A percentile compares a stretch with the other conserved stretches of the same genome.
These are phyloP conservation scores for Irineochytrium annulatum DNA, from an alignment of 192 early-diverging fungal genomes.

Conservation along the genomic window DNA sequence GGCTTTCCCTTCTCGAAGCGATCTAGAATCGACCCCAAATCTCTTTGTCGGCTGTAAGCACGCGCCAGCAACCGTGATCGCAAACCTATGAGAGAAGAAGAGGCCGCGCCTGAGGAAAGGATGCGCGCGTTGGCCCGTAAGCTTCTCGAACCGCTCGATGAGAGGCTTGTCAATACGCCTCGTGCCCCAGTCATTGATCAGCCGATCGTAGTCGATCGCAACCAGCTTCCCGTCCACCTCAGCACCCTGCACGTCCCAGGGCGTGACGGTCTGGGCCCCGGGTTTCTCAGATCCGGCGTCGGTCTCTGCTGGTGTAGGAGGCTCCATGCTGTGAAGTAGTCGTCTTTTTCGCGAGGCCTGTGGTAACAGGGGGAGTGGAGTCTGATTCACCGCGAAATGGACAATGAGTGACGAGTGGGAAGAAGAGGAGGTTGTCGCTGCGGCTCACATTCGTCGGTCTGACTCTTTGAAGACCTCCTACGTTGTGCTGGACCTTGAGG, in stretches of 20 bases:
- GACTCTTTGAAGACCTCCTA: constrained; percentile 18
- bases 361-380: not conserved
- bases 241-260: constrained; percentile 92
- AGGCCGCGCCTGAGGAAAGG: constrained; percentile 80
- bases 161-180: constrained; percentile 69
- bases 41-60: constrained; percentile 35
- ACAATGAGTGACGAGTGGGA: not conserved
- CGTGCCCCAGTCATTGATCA: constrained; percentile 87
- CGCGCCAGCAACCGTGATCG: constrained; percentile 26
- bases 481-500: constrained; percentile 13
- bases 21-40: constrained; percentile 80
- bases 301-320: not conserved
- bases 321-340: not conserved
- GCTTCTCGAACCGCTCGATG: constrained; percentile 72
- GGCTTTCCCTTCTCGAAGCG: constrained; percentile 93
- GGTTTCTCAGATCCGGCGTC: no score
- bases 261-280: constrained; percentile 67
- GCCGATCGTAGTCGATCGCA: constrained; percentile 90
- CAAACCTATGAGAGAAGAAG: constrained; percentile 91
- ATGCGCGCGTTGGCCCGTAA: constrained; percentile 83
- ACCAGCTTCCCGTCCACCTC: constrained; percentile 78
- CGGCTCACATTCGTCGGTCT: not conserved
- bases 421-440: not conserved
- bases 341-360: not conserved
- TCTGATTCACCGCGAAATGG: not conserved